Percentiles rank a stretch among this genome's conserved stretches.
Evolutionary conservation across 768 basidiomycete species (phyloP).

Genomic region (Termitomyces heimii): DNA sequence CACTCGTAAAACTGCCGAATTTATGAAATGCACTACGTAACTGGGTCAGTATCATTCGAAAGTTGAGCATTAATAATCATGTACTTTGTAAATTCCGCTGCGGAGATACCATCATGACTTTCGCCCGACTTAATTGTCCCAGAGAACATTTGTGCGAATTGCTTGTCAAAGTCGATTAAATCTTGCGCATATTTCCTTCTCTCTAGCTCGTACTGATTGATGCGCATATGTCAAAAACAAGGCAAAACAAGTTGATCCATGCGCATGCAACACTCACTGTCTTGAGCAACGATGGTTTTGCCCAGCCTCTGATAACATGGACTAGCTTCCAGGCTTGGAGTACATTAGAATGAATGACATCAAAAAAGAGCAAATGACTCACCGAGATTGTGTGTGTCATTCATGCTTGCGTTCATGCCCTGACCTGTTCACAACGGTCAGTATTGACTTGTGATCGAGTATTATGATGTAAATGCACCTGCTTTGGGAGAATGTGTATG

Average conservation of each 20-base stretch:
- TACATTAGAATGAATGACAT: background rate
- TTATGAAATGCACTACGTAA: constrained; percentile 42
- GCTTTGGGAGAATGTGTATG: constrained; percentile 67
- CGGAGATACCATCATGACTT: constrained; percentile 39
- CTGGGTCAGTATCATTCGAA: background rate
- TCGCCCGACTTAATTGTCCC: constrained; percentile 42
- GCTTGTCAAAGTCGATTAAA: constrained; percentile 64
- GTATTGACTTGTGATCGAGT: background rate
- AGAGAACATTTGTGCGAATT: constrained; percentile 63
- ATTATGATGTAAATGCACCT: constrained; percentile 26
- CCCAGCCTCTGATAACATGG: constrained; percentile 51
- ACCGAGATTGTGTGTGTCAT: constrained; percentile 69
- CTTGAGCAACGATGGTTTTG: constrained; percentile 38
- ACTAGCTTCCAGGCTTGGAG: constrained; percentile 53
- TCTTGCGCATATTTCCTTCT: constrained; percentile 65
- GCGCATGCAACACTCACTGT: constrained; percentile 31
- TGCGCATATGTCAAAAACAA: background rate
- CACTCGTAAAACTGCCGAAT: constrained; percentile 50
- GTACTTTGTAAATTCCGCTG: constrained; percentile 44
- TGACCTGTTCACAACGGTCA: constrained; percentile 37
- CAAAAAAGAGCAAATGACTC: background rate
- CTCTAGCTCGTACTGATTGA: constrained; percentile 58
- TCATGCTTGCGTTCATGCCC: constrained; percentile 77
- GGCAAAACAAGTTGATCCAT: background rate
- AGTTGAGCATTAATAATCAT: background rate